Evolutionary conservation across 2,329 filamentous ascomycete species (phyloP).

Genomic region (Fusarium xyrophilum): DNA sequence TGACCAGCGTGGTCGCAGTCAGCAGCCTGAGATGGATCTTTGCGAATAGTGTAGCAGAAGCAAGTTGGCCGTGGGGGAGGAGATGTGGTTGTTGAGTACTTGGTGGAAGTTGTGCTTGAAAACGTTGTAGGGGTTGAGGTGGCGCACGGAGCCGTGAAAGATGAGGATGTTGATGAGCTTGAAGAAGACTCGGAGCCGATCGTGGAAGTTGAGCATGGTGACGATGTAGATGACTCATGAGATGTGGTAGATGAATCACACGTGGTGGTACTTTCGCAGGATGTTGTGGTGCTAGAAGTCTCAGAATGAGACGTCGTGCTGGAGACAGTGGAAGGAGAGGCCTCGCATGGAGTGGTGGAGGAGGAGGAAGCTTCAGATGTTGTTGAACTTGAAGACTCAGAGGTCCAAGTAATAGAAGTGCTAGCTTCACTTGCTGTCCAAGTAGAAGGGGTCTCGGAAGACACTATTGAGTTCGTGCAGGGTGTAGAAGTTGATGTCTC

Average conservation of each 20-base stretch:
- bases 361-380: background rate
- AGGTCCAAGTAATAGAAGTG: background rate
- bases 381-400: background rate
- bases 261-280: background rate
- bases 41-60: slow-evolving; percentile 24
- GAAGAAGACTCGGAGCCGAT: background rate
- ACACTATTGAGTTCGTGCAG: background rate
- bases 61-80: slow-evolving; percentile 14
- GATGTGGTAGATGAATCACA: background rate
- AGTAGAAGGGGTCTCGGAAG: background rate
- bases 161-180: background rate
- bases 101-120: background rate
- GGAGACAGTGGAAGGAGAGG: background rate
- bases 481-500: background rate
- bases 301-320: background rate
- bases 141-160: background rate
- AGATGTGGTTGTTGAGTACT: background rate
- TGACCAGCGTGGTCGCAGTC: slow-evolving; percentile 18
- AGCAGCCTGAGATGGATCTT: slow-evolving; percentile 1
- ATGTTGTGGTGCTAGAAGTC: background rate
- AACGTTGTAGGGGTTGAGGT: background rate
- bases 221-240: background rate
- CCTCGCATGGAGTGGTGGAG: background rate
- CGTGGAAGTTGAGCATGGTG: background rate
- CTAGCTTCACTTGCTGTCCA: background rate